Percentiles rank a stretch among this genome's conserved stretches.
These are phyloP conservation scores for Nemania sp. DNA, from an alignment of 2,329 filamentous ascomycete species.

Conservation along the genomic window DNA sequence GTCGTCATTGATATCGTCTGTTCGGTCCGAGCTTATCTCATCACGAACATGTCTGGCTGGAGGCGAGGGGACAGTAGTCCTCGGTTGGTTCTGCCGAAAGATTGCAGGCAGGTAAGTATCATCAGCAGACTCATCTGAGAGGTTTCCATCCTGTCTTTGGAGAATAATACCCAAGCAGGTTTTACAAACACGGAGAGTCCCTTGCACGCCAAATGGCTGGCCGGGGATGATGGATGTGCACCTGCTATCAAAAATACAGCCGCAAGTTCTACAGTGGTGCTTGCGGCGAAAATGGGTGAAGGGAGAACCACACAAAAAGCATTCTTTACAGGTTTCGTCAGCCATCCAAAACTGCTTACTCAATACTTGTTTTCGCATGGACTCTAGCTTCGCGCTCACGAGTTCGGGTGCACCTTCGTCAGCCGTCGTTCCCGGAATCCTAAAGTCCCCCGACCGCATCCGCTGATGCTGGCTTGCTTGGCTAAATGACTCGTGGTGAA, in stretches of 20 bases:
- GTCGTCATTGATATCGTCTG: conserved; percentile 51
- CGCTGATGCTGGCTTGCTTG: conserved; percentile 52
- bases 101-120: conserved; percentile 70
- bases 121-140: conserved; percentile 83
- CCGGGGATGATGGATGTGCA: conserved; percentile 93
- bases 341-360: conserved; percentile 99
- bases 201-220: conserved; percentile 82
- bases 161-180: conserved; percentile 91
- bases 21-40: conserved; percentile 48
- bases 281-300: conserved; percentile 96
- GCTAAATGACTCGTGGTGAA: conserved; percentile 61
- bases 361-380: conserved; percentile 83
- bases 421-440: conserved; percentile 61
- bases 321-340: conserved; percentile 97
- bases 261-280: conserved; percentile 93
- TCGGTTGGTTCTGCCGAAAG: conserved; percentile 59
- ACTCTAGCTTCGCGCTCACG: conserved; percentile 65
- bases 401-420: conserved; percentile 62
- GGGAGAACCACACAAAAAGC: conserved; percentile 85
- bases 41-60: conserved; percentile 46
- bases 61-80: conserved; percentile 43
- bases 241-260: conserved; percentile 98
- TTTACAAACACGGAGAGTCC: conserved; percentile 87
- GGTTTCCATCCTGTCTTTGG: conserved; percentile 83
- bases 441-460: conserved; percentile 51